Base-by-base conservation (phyloP, 768 basidiomycete genomes). In the Fistulinella prunicolor region DNA sequence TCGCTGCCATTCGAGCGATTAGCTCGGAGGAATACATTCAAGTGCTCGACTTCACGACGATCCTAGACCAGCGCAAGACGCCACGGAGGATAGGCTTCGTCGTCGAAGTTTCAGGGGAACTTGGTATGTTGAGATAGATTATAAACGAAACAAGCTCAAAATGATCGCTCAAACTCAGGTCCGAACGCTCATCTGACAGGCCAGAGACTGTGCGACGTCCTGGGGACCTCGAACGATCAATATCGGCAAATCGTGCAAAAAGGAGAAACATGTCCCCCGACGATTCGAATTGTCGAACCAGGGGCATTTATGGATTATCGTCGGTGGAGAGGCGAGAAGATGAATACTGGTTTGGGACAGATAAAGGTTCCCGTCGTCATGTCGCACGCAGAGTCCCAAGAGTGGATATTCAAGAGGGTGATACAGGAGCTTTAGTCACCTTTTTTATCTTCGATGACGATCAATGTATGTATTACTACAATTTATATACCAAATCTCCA, bases 311-410 rank as follows among this genome's bases (percentile, higher is more conserved):
- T 30, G 39, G 47, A 51, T 22, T 56, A 47, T 19, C 42, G 52
- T 32, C 22, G 17, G 40, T 47, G 46, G 48, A 49, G 19, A 32
- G 47, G 39, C 12, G 47, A 60, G 32, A 29, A 17, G 9, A 38
- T 50, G 39, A 42, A 42, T 16, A 38, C 44, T 17, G 46, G 51
- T 20, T 17, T 51, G 2, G 47, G 47, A 4, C 59, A 58, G 47
- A 24, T 55, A 26, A 61, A 58, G 38, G 49, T 53, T 5, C 54
- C 54, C 2, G 47, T 47, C 12, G 51, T 60, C 20, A 16, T 60
- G 32, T 24, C n/a, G 0, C 30, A 46, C 4, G 24, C 12, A 4
- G 38, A 41, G 16, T 26, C 42, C 16, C 37, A 28, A 6, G 51
- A 51, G 9, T 54, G 55, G 55, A 37, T 59, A 3, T 24, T 26